A percentile compares a stretch with the other conserved stretches of the same genome.
phyloP scores from a whole-genome alignment of 371 early-diverging fungal genomes.

The Mortierella sp. region DNA sequence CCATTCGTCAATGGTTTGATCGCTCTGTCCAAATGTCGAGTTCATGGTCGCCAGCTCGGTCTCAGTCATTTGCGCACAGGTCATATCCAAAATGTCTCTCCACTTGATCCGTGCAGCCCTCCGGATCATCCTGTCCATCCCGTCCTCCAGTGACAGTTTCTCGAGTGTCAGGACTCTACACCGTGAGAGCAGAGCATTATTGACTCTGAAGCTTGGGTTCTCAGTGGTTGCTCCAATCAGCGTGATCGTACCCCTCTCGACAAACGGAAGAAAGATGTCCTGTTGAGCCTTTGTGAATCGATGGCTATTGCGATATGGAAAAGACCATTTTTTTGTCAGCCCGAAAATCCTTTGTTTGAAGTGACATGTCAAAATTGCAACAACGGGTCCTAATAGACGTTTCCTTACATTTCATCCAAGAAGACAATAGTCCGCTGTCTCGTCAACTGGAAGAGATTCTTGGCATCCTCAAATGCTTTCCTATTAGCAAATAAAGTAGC shows the following conservation, averaged over 20 bases:
- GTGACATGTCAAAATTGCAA: too few species aligned
- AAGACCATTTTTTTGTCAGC: neutral
- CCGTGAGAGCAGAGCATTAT: slow-evolving; percentile 84
- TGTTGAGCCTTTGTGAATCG: slow-evolving; percentile 92
- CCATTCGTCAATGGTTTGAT: slow-evolving; percentile 52
- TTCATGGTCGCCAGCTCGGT: slow-evolving; percentile 20
- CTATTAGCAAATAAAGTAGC: slow-evolving; percentile 24
- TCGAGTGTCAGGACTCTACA: slow-evolving; percentile 84
- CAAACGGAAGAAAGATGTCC: slow-evolving; percentile 84
- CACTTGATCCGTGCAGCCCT: slow-evolving; percentile 66
- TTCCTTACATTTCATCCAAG: slow-evolving; percentile 82
- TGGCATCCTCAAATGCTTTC: slow-evolving; percentile 83
- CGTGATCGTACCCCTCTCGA: slow-evolving; percentile 85
- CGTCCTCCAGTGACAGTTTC: slow-evolving; percentile 68
- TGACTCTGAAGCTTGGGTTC: slow-evolving; percentile 91
- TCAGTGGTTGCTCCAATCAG: slow-evolving; percentile 92
- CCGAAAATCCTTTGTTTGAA: too few species aligned
- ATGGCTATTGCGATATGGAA: slow-evolving; percentile 61
- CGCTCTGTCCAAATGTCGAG: slow-evolving; percentile 49
- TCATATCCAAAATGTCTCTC: slow-evolving; percentile 48
- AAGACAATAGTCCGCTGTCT: slow-evolving; percentile 82
- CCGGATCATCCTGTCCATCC: slow-evolving; percentile 68
- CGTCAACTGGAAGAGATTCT: slow-evolving; percentile 65
- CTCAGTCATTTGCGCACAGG: slow-evolving; percentile 57
- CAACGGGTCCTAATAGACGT: neutral